A percentile compares a stretch with the other conserved stretches of the same genome.
Conservation (phyloP, 2,329 filamentous ascomycete species). For the Fusarium sororula region DNA sequence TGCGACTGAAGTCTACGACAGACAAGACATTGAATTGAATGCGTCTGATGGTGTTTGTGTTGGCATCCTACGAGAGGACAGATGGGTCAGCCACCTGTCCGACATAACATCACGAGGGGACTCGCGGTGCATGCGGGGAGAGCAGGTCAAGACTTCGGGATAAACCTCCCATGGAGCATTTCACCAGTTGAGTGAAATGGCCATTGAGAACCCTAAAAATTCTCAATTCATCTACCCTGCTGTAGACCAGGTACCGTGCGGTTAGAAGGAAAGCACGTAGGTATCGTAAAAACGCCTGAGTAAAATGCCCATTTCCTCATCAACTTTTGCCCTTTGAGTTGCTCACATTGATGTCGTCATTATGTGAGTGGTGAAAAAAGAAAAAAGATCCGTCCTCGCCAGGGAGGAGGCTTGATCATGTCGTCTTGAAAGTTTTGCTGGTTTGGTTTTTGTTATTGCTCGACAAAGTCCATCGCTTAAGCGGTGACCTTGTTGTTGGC, state of each 20-base stretch:
- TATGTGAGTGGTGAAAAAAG: constrained; percentile 29
- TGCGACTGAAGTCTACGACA: constrained; percentile 33
- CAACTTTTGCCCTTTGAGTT: constrained; percentile 40
- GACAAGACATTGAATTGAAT: neutral
- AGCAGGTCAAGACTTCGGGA: constrained; percentile 68
- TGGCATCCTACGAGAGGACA: constrained; percentile 29
- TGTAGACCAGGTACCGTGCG: constrained; percentile 46
- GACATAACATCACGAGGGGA: constrained; percentile 23
- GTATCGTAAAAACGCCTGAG: constrained; percentile 51
- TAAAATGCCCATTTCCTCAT: constrained; percentile 50
- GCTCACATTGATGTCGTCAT: constrained; percentile 21
- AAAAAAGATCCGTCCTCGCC: constrained; percentile 37
- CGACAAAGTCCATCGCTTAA: constrained; percentile 48
- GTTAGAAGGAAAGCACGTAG: constrained; percentile 40
- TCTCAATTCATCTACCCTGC: constrained; percentile 56
- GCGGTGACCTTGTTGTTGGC: constrained; percentile 75
- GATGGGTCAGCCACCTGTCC: constrained; percentile 11
- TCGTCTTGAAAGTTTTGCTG: constrained; percentile 17
- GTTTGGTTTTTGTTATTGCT: constrained; percentile 34
- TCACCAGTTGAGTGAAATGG: constrained; percentile 75
- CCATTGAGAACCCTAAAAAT: constrained; percentile 69
- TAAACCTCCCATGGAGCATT: constrained; percentile 79
- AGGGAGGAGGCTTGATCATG: constrained; percentile 32
- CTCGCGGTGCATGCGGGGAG: constrained; percentile 31
- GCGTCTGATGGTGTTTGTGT: constrained; percentile 9